These are phyloP conservation scores for Pseudocercospora fijiensis DNA, from an alignment of 2,329 filamentous ascomycete genomes.

Conservation along the genomic window DNA sequence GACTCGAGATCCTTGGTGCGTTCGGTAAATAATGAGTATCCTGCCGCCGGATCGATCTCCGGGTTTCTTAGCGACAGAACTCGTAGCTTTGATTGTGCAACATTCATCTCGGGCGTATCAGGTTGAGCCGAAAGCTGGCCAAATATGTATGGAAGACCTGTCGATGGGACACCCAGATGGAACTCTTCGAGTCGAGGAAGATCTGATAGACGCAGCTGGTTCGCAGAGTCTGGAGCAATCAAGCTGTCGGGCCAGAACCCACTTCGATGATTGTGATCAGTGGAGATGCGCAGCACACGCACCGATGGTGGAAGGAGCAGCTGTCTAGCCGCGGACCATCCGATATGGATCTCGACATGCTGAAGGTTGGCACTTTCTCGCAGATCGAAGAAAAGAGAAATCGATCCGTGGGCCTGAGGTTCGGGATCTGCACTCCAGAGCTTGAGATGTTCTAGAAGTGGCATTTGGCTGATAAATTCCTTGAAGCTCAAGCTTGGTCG, in stretches of 20 bases:
- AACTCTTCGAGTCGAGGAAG: constrained; percentile 11
- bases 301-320: constrained; percentile 15
- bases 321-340: not conserved
- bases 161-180: constrained; percentile 9
- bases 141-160: constrained; percentile 1
- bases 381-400: constrained; percentile 12
- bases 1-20: constrained; percentile 12
- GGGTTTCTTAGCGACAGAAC: not conserved
- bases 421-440: constrained; percentile 5
- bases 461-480: constrained; percentile 4
- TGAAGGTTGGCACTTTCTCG: constrained; percentile 8
- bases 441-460: constrained; percentile 5
- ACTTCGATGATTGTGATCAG: not conserved
- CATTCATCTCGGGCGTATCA: not conserved
- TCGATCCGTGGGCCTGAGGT: not conserved
- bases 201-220: constrained; percentile 6
- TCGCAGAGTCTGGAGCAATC: not conserved
- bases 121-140: not conserved
- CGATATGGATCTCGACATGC: constrained; percentile 12
- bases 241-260: not conserved
- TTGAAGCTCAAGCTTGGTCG: not conserved
- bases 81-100: constrained; percentile 1
- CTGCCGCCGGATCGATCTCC: not conserved
- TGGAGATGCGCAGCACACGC: not conserved
- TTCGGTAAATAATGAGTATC: not conserved